Evolutionary conservation across 768 basidiomycete species (phyloP), one percentile per base, ranked within the genome.

Genomic region (Cystobasidium ongulense): DNA sequence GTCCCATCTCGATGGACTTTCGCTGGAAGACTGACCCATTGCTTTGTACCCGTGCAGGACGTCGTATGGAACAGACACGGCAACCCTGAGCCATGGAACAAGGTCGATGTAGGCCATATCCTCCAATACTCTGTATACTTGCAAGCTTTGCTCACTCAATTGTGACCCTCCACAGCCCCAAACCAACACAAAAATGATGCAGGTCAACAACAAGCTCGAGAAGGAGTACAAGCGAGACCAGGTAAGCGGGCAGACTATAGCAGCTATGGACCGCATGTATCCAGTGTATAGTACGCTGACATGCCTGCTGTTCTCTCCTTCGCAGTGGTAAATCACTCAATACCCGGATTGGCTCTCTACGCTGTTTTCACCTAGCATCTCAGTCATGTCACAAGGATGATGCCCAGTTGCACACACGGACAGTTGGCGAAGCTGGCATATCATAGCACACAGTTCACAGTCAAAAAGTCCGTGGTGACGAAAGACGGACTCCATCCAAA

Each of bases 71-170:
- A 67, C 50, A 67, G 65, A 52, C 38, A 67, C 25, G 65, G 65
- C 39, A 67, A 67, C 65, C 65, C 65, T 53, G 65, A 67, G 65
- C 65, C 65, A 52, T 67, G 65, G 65, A 67, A 67, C 65, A 29
- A 46, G 23, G 43, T 67, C 27, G 50, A 46, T 10, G 57, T 59
- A 29, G 5, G 57, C 33, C 13, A 13, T n/a, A 31, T 31, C 4
- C 57, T 59, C 11, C 57, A 59, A 5, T 35, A 15, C 57, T 50
- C 15, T 7, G 18, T 50, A 8, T 50, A n/a, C 46, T 7, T 50
- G 46, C 46, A 7, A 21, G 5, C 57, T 27, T 5, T 59, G 25
- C 25, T 59, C 57, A 27, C 25, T 59, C 13, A 27, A 10, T 10
- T 23, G 25, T 27, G 5, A 10, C 29, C n/a, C 29, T 23, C 53